Base-by-base conservation (phyloP, 306 rosid genomes). In the Begonia masoniana region DNA sequence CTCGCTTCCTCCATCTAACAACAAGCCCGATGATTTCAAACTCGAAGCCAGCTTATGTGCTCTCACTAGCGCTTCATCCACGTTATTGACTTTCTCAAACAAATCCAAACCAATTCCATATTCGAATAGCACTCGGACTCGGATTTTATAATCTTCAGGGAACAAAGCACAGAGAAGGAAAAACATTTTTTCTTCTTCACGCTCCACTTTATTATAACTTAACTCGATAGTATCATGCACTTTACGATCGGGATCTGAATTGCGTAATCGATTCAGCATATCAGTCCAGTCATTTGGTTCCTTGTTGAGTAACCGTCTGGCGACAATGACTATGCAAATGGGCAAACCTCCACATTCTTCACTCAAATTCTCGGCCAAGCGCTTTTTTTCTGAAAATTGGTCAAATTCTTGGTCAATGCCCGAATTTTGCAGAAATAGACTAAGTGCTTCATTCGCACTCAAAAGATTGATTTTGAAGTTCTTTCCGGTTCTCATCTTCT, bases 51-150 rank as follows among this genome's bases (percentile, higher is more conserved):
- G 0, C 6, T 36, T 15, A 63, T 3, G 12, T 3, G 64, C 52
- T n/a, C 43, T 39, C 45, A 13, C 13, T 11, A 39, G 16, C 21
- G 58, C 66, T 0, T 13, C 50, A 10, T 57, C 41, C 50, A 70
- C 16, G 6, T 64, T 41, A 12, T 13, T 9, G n/a, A 53, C 51
- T 10, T 10, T 9, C 5, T 51, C 2, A 50, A 71, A 65, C 62
- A 61, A 42, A 4, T 56, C 67, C 63, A 46, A 45, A 14, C 76
- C 68, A 43, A 64, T 15, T 12, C 15, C 50, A 11, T 42, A 56
- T 39, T 21, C 14, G 10, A 15, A 17, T 10, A 56, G 19, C 9
- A 11, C 15, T 42, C 9, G 10, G 6, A 41, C 13, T 4, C 5
- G 21, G 7, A 56, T 56, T 1, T 14, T 0, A 56, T 5, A 5